Conservation (phyloP, 805 yeast species). For the Metschnikowia amazonensis region DNA sequence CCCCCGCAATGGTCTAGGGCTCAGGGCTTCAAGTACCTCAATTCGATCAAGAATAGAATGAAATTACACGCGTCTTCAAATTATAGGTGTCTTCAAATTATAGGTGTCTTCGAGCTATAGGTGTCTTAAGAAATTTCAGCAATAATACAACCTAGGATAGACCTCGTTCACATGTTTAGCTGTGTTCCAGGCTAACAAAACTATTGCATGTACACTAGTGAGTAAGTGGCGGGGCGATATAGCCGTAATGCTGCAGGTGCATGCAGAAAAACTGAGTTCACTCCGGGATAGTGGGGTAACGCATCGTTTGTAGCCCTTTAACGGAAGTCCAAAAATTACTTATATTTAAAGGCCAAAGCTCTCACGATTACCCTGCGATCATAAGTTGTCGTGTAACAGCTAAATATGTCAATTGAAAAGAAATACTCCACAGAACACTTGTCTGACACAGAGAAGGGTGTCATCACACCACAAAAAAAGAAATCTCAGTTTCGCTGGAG, state of each 20-base stretch:
- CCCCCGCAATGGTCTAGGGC: neutral
- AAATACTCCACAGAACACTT: slow-evolving; percentile 2
- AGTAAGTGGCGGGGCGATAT: neutral
- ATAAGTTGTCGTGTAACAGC: neutral
- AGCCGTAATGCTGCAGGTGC: neutral
- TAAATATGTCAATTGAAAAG: slow-evolving; percentile 1
- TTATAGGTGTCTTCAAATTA: too few relatives aligned
- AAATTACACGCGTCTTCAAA: too few relatives aligned
- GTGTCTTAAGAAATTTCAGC: neutral
- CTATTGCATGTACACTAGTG: too few relatives aligned
- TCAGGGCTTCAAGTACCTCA: neutral
- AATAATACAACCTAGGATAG: neutral
- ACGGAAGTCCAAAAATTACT: neutral
- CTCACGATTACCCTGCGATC: neutral
- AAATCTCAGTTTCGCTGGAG: slow-evolving; percentile 22
- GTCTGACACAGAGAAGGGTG: slow-evolving; percentile 4
- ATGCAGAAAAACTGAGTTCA: neutral
- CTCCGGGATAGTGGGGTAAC: slow-evolving; percentile 6
- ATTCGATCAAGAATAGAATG: neutral
- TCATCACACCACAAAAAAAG: neutral
- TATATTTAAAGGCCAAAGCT: neutral
- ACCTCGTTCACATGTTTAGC: neutral
- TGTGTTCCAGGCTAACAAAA: neutral
- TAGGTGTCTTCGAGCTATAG: too few relatives aligned
- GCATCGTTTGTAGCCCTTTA: neutral